Base-by-base conservation (phyloP, 2,329 filamentous ascomycete species). In the Elsinoe arachidis region DNA sequence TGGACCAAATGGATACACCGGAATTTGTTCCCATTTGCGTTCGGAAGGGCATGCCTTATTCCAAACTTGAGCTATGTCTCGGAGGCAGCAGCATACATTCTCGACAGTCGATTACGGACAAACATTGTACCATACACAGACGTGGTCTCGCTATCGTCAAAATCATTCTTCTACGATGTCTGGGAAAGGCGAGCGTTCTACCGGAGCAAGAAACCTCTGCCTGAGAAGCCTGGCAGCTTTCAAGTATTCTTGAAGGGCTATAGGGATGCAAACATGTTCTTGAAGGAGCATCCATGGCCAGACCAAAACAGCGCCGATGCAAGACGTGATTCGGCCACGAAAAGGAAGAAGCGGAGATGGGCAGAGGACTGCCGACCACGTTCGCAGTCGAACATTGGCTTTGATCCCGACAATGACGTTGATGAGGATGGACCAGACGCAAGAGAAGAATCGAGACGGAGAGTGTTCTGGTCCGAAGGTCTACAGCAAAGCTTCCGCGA, bases 1-100 rank as follows among this genome's bases (percentile, higher is more conserved):
- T 97, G 92, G 92, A 97, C 95, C 65, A 99, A 99, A 74, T 99
- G 93, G 93, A 91, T 99, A 75, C 93, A 99, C 72, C 81, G 93
- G 62, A 99, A 99, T 70, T 70, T 99, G 62, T 97, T 99, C 65
- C 93, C 93, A 7, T 99, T 95, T 74, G 96, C 89, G 72, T 99
- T 99, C 67, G 93, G 93, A 15, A 80, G 93, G 67, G 91, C 92
- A 46, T 97, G 90, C 63, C 82, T 99, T 56, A 99, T 99, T 70
- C 93, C 93, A 57, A 99, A 99, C 67, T 79, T 99, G 52, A 96
- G 91, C 56, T 99, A 99, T 69, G 90, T 99, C 64, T 97, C 91
- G 65, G 93, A 99, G 77, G 93, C 93, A 15, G 93, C 93, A 15
- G 93, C 93, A 35, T 99, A 96, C 70, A 90, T 96, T 5, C 84